Percentiles rank a stretch among this genome's conserved stretches.
Evolutionary conservation across 2,329 filamentous ascomycete genomes (phyloP).

Genomic region (Colletotrichum lini): DNA sequence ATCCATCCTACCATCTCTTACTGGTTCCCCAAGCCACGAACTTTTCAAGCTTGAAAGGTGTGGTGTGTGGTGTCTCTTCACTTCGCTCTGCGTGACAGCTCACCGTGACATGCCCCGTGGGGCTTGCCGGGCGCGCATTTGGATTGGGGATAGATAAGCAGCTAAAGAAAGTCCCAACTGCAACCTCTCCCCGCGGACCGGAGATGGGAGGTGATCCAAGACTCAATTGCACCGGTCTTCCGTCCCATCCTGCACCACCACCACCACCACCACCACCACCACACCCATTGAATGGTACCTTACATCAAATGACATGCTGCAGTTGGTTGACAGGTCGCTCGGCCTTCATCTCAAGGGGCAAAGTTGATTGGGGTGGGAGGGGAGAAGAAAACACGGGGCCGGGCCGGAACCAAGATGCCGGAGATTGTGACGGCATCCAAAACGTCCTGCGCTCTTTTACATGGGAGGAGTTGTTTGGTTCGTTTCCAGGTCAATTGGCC

Average conservation of each 20-base stretch:
- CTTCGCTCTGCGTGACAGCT: conserved; percentile 10
- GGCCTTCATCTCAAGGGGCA: neutral
- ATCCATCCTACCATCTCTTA: conserved; percentile 31
- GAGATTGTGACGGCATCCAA: conserved; percentile 36
- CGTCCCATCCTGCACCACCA: conserved; percentile 19
- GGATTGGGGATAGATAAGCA: conserved; percentile 1
- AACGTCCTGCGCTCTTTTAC: neutral
- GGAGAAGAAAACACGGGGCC: conserved; percentile 31
- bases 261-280: neutral
- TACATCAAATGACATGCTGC: neutral
- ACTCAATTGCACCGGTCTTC: conserved; percentile 15
- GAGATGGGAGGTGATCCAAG: conserved; percentile 22
- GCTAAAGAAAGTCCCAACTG: neutral
- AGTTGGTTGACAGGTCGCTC: conserved; percentile 9
- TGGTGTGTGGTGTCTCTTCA: conserved; percentile 17
- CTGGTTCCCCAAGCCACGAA: conserved; percentile 25
- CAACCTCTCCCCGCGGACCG: conserved; percentile 19
- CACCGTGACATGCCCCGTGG: conserved; percentile 14
- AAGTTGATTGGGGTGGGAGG: conserved; percentile 7
- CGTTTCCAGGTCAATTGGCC: conserved; percentile 33
- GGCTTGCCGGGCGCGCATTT: neutral
- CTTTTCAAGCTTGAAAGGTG: conserved; percentile 18
- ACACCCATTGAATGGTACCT: neutral
- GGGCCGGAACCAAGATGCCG: conserved; percentile 33
- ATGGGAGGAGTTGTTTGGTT: conserved; percentile 5